phyloP scores from a whole-genome alignment of 2,329 filamentous ascomycete genomes.

The Coniochaeta ligniaria region DNA sequence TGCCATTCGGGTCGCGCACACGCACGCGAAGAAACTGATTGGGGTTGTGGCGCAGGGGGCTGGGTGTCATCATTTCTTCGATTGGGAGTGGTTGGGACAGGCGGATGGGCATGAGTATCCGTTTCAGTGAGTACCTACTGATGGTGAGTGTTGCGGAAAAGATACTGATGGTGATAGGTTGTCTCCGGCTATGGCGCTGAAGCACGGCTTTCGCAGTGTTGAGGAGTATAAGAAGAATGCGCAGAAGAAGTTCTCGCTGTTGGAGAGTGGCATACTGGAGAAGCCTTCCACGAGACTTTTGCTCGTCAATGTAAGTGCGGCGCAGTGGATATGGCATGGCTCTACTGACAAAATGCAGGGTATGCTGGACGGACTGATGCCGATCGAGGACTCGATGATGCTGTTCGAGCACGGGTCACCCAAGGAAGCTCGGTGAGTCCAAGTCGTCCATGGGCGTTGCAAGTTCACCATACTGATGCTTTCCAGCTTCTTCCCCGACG shows the following conservation, averaged over 20 bases:
- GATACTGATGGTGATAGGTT: slow-evolving; percentile 24
- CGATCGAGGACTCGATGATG: slow-evolving; percentile 60
- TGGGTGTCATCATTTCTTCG: slow-evolving; percentile 55
- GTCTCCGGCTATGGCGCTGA: slow-evolving; percentile 48
- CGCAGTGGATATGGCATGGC: slow-evolving; percentile 16
- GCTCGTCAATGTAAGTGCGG: slow-evolving; percentile 47
- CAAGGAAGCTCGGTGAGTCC: slow-evolving; percentile 47
- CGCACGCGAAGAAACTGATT: slow-evolving; percentile 45
- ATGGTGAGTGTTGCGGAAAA: not conserved
- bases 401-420: slow-evolving; percentile 57
- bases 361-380: slow-evolving; percentile 56
- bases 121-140: slow-evolving; percentile 34
- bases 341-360: too few species aligned
- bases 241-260: slow-evolving; percentile 55
- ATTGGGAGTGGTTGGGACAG: slow-evolving; percentile 49
- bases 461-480: not conserved
- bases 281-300: slow-evolving; percentile 49
- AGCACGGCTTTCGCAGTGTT: slow-evolving; percentile 52
- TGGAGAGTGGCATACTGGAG: slow-evolving; percentile 51
- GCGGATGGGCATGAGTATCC: slow-evolving; percentile 63
- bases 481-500: slow-evolving; percentile 44
- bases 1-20: slow-evolving; percentile 60
- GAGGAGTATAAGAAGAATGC: slow-evolving; percentile 48
- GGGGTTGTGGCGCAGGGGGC: slow-evolving; percentile 58
- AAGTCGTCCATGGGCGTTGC: not conserved